These are phyloP conservation scores for Pneumocystis sp. DNA, from an alignment of 1,139 yeast species.

Conservation along the genomic window DNA sequence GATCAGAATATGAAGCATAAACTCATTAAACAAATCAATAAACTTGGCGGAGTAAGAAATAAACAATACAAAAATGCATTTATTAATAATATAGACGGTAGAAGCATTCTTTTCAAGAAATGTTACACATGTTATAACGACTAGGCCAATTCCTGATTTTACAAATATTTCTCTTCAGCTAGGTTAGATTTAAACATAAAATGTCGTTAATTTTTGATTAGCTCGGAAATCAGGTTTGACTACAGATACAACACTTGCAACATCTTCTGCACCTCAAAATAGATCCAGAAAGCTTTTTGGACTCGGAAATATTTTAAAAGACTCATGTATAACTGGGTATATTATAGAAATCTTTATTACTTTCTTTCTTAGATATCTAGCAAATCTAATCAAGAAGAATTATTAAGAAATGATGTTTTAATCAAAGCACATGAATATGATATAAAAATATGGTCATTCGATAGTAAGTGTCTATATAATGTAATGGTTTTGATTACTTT, in stretches of 20 bases:
- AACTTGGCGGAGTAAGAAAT: slow-evolving; percentile 22
- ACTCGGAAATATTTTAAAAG: slow-evolving; percentile 11
- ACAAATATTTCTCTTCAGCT: neutral
- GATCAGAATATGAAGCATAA: slow-evolving; percentile 39
- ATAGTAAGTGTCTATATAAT: slow-evolving; percentile 26
- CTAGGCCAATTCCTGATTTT: slow-evolving; percentile 28
- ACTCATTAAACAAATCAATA: slow-evolving; percentile 29
- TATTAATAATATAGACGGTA: slow-evolving; percentile 24
- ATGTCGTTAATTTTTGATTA: neutral
- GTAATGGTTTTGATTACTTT: neutral
- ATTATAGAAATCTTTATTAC: neutral
- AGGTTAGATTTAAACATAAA: neutral
- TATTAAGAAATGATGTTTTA: slow-evolving; percentile 47
- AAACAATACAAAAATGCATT: neutral
- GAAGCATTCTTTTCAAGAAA: slow-evolving; percentile 62
- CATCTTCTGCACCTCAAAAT: neutral
- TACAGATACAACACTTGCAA: neutral
- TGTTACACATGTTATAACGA: slow-evolving; percentile 73
- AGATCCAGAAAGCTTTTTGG: neutral
- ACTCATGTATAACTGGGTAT: neutral
- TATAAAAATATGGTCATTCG: slow-evolving; percentile 77
- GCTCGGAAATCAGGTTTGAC: neutral
- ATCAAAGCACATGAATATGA: slow-evolving; percentile 44
- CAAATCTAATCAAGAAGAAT: slow-evolving; percentile 18
- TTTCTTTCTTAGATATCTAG: neutral